Conservation (phyloP, 2,329 filamentous ascomycete genomes). For the Apiospora malaysiana region DNA sequence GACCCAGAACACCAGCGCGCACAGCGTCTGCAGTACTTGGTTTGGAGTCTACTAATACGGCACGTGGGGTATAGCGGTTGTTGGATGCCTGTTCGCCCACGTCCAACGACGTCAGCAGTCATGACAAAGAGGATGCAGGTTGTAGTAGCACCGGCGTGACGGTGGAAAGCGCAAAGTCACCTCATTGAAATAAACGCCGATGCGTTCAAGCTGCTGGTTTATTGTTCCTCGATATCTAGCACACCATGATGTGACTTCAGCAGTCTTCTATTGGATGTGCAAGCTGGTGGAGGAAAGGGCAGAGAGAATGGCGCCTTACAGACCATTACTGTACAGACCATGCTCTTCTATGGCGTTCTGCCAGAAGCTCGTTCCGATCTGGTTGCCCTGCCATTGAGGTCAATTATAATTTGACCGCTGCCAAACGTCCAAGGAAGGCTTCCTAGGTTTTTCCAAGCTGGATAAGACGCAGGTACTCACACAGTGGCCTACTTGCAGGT, state of each 20-base stretch:
- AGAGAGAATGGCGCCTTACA: slow-evolving; percentile 64
- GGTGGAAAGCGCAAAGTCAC: slow-evolving; percentile 39
- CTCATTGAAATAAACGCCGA: slow-evolving; percentile 99
- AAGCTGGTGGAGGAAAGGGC: neutral
- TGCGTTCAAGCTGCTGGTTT: slow-evolving; percentile 98
- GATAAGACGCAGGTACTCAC: slow-evolving; percentile 60
- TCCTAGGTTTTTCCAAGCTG: slow-evolving; percentile 22
- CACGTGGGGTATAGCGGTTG: slow-evolving; percentile 99
- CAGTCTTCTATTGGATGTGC: neutral
- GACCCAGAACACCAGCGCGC: slow-evolving; percentile 94
- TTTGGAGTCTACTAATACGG: slow-evolving; percentile 98
- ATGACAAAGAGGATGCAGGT: too few relatives aligned
- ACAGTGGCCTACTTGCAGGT: slow-evolving; percentile 99
- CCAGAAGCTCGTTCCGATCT: slow-evolving; percentile 99
- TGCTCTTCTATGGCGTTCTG: slow-evolving; percentile 88
- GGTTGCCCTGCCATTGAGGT: slow-evolving; percentile 78
- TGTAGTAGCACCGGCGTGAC: too few relatives aligned
- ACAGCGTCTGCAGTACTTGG: slow-evolving; percentile 99
- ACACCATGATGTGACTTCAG: neutral
- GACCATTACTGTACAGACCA: slow-evolving; percentile 94
- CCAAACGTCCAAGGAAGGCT: too few relatives aligned
- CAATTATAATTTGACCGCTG: too few relatives aligned
- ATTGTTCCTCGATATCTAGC: slow-evolving; percentile 93
- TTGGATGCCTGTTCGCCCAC: slow-evolving; percentile 59
- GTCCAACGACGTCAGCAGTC: too few relatives aligned